Base-by-base conservation (phyloP, 257 asterid genomes). In the Rubia yunnanensis region DNA sequence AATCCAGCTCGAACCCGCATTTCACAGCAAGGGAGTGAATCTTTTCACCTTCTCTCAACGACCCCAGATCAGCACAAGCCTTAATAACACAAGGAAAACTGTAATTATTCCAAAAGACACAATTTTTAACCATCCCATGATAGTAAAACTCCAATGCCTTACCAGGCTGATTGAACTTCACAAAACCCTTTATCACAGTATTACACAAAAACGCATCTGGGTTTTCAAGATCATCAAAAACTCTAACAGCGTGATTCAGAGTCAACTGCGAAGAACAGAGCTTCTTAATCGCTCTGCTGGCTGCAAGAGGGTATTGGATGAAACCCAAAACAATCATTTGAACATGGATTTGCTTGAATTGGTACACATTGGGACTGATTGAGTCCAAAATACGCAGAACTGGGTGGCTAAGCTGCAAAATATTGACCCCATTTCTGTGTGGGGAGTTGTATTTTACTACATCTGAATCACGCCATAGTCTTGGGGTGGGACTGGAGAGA, bases 181-280 rank as follows among this genome's bases (percentile, higher is more conserved):
- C 73, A 41, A 28, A 74, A 7, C 78, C 60, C 22, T 70, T 77
- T 64, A 80, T 71, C 15, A 74, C 67, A 1, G 76, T 60, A 72
- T 77, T 77, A 67, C 80, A 80, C 36, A 74, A 38, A 57, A 77
- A 80, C 32, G 82, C 85, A 49, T 80, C 82, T 22, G 80, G 82
- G 53, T 15, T 28, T 36, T 74, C 85, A 41, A 80, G 67, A 61
- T 20, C 30, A n/a, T 58, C 56, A 44, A 80, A 80, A 26, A 80
- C 24, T 65, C 36, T 69, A 3, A 65, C 20, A 50, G 80, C 78
- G 34, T 27, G 64, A 26, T 58, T 55, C 1, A 74, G 32, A 23
- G 67, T 61, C 23, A n/a, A 53, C 2, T 39, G 36, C 10, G 72
- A 71, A 49, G 72, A 77, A 58, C 79, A 76, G 10, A 74, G 81